Base-by-base conservation (phyloP, 106 monocot species). In the Acanthochlamys bracteata region DNA sequence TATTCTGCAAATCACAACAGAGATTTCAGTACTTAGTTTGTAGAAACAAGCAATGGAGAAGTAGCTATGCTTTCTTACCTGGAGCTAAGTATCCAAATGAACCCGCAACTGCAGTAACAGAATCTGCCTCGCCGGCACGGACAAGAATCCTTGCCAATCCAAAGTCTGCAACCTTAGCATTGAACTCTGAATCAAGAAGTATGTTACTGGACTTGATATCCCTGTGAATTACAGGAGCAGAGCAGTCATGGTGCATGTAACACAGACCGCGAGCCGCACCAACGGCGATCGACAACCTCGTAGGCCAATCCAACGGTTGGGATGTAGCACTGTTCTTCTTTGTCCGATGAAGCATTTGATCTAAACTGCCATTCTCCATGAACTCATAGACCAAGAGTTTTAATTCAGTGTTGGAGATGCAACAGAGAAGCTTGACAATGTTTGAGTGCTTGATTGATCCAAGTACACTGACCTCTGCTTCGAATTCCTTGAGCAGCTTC, bases 71-170 rank as follows among this genome's bases (percentile, higher is more conserved):
- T 8, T 13, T 8, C 10, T 75, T 42, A 84, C 88, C 92, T 39
- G 94, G 94, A 23, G 94, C 86, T 73, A 90, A 86, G 70, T 95
- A 95, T 0, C 94, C 84, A 20, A 81, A 82, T 0, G 94, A 78
- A 0, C 90, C 86, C 0, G 76, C 83, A 0, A 89, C 25, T 0
- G 63, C 58, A 0, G 83, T 79, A 4, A 81, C 73, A 0, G 65
- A 69, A 11, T 74, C 80, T 3, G 80, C 68, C 33, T 90, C 90
- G 3, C 83, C 76, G 2, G 53, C 69, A 63, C 66, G 73, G 3
- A 57, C 24, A 41, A 83, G 25, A 49, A 84, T 80, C 24, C 77
- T 66, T 0, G 82, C 90, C 24, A 87, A 57, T 14, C 83, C 79
- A 42, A 83, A 83, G 66, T 86, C 86, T 0, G 79, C 86, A 43